Conservation (phyloP, 139 green algal species). For the Trebouxia sp. region DNA sequence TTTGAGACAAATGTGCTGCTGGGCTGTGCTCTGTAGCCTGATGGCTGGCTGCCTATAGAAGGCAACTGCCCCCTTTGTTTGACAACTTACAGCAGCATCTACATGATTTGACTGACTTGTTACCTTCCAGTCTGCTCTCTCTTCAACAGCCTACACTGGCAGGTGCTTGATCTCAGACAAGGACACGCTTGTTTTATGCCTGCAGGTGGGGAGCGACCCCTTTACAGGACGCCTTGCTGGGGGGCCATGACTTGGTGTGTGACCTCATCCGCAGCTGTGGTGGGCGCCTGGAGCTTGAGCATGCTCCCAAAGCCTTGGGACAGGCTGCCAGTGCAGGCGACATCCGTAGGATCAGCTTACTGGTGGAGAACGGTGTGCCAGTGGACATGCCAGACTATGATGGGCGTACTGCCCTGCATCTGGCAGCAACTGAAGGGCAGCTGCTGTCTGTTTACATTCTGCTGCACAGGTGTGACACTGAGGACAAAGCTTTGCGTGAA, state of each 20-base stretch:
- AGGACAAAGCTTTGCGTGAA: not conserved
- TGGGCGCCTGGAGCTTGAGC: conserved; percentile 23
- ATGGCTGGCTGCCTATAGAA: too few relatives aligned
- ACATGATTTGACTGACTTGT: too few relatives aligned
- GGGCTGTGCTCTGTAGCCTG: too few relatives aligned
- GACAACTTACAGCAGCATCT: too few relatives aligned
- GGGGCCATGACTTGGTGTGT: conserved; percentile 34
- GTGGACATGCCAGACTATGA: conserved; percentile 39
- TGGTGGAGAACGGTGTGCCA: conserved; percentile 27
- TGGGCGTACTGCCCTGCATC: conserved; percentile 42
- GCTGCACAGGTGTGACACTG: conserved; percentile 20
- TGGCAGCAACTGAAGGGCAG: conserved; percentile 34
- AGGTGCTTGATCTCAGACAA: not conserved
- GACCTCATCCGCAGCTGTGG: conserved; percentile 30
- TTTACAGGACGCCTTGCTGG: conserved; percentile 28
- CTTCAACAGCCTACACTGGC: too few relatives aligned
- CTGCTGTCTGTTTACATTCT: conserved; percentile 27
- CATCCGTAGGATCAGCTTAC: conserved; percentile 3
- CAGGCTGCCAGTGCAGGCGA: conserved; percentile 28
- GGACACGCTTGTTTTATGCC: not conserved
- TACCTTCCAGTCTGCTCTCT: too few relatives aligned
- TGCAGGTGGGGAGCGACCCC: conserved; percentile 34
- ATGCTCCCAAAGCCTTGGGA: not conserved
- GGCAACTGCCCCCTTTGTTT: too few relatives aligned
- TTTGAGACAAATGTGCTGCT: too few relatives aligned